A percentile compares a stretch with the other conserved stretches of the same genome.
phyloP scores from a whole-genome alignment of 108 stramenopile species.

The Epithemia pelagica region DNA sequence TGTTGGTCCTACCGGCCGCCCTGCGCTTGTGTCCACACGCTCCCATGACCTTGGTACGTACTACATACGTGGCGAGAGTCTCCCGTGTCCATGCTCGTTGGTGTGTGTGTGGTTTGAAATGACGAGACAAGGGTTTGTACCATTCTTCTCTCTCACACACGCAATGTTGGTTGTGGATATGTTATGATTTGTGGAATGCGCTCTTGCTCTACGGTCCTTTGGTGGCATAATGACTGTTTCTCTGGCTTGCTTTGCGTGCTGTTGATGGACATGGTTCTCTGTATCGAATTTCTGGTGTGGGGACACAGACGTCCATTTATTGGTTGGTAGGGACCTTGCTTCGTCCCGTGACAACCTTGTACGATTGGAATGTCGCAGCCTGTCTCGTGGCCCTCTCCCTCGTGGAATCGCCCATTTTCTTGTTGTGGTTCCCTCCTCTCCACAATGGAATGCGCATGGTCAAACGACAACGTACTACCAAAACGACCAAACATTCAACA shows the following conservation, averaged over 20 bases:
- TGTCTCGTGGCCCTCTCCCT: constrained; percentile 44
- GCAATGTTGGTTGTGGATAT: no score
- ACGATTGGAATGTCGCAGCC: constrained; percentile 49
- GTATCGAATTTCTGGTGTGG: no score
- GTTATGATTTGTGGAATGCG: no score
- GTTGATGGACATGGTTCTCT: no score
- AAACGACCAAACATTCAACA: background rate
- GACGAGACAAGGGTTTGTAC: no score
- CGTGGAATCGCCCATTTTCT: constrained; percentile 9
- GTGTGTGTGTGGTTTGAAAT: no score
- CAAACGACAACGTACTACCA: no score
- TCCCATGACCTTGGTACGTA: constrained; percentile 57
- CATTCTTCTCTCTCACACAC: no score
- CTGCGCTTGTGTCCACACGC: constrained; percentile 51
- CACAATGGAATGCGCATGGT: background rate
- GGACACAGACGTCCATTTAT: constrained; percentile 43
- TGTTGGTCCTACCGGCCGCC: constrained; percentile 51
- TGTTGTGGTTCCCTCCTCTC: background rate
- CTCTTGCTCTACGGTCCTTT: no score
- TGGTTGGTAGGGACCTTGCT: constrained; percentile 50
- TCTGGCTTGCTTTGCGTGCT: no score
- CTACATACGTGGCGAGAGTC: no score
- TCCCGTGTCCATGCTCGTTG: background rate
- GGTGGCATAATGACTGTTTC: no score
- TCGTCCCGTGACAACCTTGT: constrained; percentile 50